Evolutionary conservation across 164 flowering plant genomes (phyloP).

Genomic region (Cinnamomum chago): DNA sequence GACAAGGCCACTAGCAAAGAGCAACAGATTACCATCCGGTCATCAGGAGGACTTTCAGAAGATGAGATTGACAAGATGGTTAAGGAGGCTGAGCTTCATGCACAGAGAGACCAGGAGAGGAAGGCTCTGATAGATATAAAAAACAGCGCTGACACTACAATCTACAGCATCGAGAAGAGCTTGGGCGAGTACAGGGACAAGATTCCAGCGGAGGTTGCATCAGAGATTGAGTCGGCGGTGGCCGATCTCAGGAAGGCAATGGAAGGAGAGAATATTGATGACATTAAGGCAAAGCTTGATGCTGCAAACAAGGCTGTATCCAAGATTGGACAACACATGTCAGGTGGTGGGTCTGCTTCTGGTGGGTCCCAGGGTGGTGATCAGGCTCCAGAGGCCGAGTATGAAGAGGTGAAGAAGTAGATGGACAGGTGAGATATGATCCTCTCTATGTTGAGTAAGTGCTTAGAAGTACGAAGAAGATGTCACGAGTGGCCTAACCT

Average conservation of each 20-base stretch:
- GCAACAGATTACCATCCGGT: conserved; percentile 64
- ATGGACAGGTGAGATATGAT: not conserved
- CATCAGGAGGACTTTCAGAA: conserved; percentile 57
- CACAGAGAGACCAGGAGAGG: conserved; percentile 48
- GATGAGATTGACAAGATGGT: conserved; percentile 57
- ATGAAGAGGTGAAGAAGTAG: conserved; percentile 52
- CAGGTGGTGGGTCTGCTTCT: conserved; percentile 25
- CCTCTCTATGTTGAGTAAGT: not conserved
- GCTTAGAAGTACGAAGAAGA: not conserved
- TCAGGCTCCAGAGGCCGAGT: conserved; percentile 60
- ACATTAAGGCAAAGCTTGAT: conserved; percentile 49
- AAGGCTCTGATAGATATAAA: conserved; percentile 40
- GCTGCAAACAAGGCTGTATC: conserved; percentile 49
- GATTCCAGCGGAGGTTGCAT: conserved; percentile 37
- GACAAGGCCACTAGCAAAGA: conserved; percentile 67
- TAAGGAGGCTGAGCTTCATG: conserved; percentile 45
- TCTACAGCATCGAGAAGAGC: conserved; percentile 56
- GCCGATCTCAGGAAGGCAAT: conserved; percentile 35
- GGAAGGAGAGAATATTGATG: conserved; percentile 33
- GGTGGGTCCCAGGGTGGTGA: conserved; percentile 37
- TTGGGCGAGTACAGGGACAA: conserved; percentile 46
- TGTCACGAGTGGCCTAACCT: not conserved
- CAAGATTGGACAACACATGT: conserved; percentile 50
- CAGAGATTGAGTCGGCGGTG: conserved; percentile 41
- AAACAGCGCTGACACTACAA: conserved; percentile 46